Evolutionary conservation across 169 alveolate genomes (phyloP), one percentile per base, ranked within the genome.

Genomic region (Babesia caballi): DNA sequence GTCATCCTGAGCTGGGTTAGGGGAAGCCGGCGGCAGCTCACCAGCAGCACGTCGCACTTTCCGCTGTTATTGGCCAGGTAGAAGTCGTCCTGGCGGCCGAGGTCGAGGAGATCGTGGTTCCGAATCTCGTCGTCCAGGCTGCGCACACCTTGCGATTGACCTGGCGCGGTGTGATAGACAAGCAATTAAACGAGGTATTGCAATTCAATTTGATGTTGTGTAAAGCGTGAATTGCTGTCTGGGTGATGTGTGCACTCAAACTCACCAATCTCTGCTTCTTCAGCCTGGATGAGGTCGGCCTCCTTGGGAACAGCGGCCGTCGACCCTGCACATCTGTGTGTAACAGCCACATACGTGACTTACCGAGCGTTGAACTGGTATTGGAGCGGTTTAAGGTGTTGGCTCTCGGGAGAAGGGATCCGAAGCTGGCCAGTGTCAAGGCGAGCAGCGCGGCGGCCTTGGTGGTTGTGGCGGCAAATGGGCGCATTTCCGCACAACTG

Each of bases 51-150:
- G 32, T 76, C 71, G 56, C 85, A 76, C 14, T 53, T 42, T 0
- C 61, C 35, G 4, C 57, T 42, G 23, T 65, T 23, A 28, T 76
- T 38, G 0, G 69, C 38, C 11, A 76, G 58, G 25, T 15, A 41
- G 28, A 65, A 53, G 33, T 66, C 80, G 27, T 66, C 66, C 6
- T 23, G 46, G 6, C 61, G 21, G 4, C 85, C 85, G 19, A 65
- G 33, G 35, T 76, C 85, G 17, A 76, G 65, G 8, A 76, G 41
- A 11, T 76, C 80, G 28, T 66, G 65, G 75, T 76, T 76, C 32
- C 73, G 23, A 17, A 76, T 56, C 42, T 76, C 85, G 58, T 76
- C 85, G 21, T 66, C 80, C 46, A 76, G 59, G 47, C 57, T 76
- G 42, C 57, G 77, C 2, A 76, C 49, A 15, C 58, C 67, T 27